Evolutionary conservation across 2,329 filamentous ascomycete genomes (phyloP), one percentile per base, ranked within the genome.

Genomic region (Lasiodiplodia citricola): DNA sequence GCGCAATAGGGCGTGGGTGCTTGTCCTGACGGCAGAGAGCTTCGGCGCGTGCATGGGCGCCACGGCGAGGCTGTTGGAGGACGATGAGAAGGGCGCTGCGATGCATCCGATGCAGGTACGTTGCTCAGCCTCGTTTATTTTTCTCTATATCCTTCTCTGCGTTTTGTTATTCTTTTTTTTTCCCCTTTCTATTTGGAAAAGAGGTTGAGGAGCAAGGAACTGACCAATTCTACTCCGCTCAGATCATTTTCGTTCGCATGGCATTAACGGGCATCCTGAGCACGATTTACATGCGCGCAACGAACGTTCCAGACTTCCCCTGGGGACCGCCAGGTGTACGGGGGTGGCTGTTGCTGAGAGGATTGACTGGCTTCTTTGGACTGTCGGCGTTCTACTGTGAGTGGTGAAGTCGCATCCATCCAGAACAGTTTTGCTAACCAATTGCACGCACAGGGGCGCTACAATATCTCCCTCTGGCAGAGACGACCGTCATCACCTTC

Each of bases 401-500:
- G 73, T 69, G 16, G 10, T 58, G 28, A 11, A 21, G 5, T n/a
- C 28, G 23, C 25, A 8, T 11, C 28, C 10, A 8, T 4, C 3
- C 11, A 38, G 23, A 16, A 21, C 31, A 23, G 1, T 37, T 14
- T 37, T 25, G n/a, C 25, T 8, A 28, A 35, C 5, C 18, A 47
- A 16, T 87, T 90, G 0, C 87, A 89, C 0, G 10, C 18, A 25
- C 66, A 84, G 83, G 88, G 74, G 89, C 87, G 5, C 80, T 91
- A 66, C 87, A 92, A 75, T 96, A 95, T 75, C 86, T 97, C 3
- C 91, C 92, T 0, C 85, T 97, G 2, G 91, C 92, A 14, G 93
- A 97, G 76, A 92, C 93, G 1, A 95, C 92, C 0, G 93, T 96
- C 37, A 90, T 97, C 60, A 94, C 92, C 10, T 97, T 97, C 76